A percentile compares a stretch with the other conserved stretches of the same genome.
Evolutionary conservation across 768 basidiomycete genomes (phyloP).

Genomic region (Erythrobasidium yunnanense): DNA sequence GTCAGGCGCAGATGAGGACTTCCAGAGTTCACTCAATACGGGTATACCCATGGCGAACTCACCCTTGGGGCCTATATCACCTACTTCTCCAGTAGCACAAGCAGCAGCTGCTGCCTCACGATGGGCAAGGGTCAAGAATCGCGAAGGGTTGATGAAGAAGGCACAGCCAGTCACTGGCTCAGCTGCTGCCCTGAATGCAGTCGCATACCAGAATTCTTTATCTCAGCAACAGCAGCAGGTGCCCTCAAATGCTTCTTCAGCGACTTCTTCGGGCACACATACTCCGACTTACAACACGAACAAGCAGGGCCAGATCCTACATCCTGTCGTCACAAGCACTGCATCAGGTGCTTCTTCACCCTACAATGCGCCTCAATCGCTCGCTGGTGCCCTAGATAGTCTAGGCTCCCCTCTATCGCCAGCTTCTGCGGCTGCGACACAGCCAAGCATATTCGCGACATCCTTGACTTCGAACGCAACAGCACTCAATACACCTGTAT

Average conservation of each 20-base stretch:
- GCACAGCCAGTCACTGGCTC: slow-evolving; percentile 11
- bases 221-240: neutral
- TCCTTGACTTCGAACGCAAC: too few species aligned
- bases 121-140: slow-evolving; percentile 4
- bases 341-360: too few species aligned
- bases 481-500: too few species aligned
- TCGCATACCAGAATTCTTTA: neutral
- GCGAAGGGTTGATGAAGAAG: slow-evolving; percentile 18
- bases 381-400: too few species aligned
- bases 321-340: too few species aligned
- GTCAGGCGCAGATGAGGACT: neutral
- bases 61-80: neutral
- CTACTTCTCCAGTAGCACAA: neutral
- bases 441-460: too few species aligned
- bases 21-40: neutral
- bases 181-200: slow-evolving; percentile 12
- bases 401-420: too few species aligned
- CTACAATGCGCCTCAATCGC: too few species aligned
- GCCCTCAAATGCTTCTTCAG: neutral
- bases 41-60: neutral
- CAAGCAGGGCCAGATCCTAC: too few species aligned
- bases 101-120: neutral
- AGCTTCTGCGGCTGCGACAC: too few species aligned
- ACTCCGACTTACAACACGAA: too few species aligned
- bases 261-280: neutral